Base-by-base conservation (phyloP, 1,284 basidiomycete species). In the Meripilus lineatus region DNA sequence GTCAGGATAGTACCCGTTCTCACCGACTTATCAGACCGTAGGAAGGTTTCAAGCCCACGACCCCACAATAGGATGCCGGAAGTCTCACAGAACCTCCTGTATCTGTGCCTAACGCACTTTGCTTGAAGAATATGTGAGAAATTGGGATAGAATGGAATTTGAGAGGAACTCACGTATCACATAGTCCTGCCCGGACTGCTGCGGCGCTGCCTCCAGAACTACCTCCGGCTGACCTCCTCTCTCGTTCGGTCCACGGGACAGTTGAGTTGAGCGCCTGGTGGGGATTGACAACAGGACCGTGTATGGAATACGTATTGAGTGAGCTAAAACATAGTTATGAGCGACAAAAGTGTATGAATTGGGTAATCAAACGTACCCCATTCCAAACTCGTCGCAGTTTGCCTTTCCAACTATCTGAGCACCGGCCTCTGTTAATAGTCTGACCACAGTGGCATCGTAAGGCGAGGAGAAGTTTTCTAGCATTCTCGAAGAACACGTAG, bases 351-450 rank as follows among this genome's bases (percentile, higher is more conserved):
- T 30, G 13, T 8, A 41, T 2, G 38, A 49, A 36, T 14, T 20
- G 38, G 34, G 25, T 44, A 20, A 22, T 26, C 38, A 36, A 6
- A 62, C 72, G 15, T 50, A 93, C 85, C 95, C 95, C 95, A 99
- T 99, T 0, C 94, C 94, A 65, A 99, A 99, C 63, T 98, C 95
- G 61, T 99, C 95, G 65, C 93, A 93, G 60, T 97, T 97, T 0
- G 93, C 87, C 66, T 95, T 95, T 2, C 92, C 93, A 0, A 85
- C 58, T 11, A 98, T 77, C 7, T 75, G 62, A 0, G 86, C 92
- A 1, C 92, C 93, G 0, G 77, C 72, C 0, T 67, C 50, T 1
- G 74, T 68, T 0, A 99, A 66, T 2, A 81, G 64, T 1, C 66
- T 51, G 0, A 97, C 89, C 4, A 88, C 88, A 0, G 92, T 93